A percentile compares a stretch with the other conserved stretches of the same genome.
Conservation (phyloP, 2,329 filamentous ascomycete genomes). For the Davidsoniella neocaledoniae region DNA sequence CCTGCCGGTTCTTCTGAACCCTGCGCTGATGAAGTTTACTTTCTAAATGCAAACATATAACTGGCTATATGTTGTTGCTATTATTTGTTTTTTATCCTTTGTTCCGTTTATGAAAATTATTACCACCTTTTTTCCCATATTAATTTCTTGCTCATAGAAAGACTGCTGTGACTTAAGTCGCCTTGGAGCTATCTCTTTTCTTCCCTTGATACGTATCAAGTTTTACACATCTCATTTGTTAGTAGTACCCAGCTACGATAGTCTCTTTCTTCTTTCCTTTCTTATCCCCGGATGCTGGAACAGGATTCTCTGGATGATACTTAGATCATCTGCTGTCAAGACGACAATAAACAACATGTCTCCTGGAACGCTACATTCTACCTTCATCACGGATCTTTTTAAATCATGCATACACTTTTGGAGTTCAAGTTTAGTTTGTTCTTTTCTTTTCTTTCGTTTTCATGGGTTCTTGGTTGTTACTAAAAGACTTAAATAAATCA, state of each 20-base stretch:
- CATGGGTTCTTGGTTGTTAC: too few species aligned
- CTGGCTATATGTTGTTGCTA: background rate
- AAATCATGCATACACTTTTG: background rate
- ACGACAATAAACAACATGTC: too few species aligned
- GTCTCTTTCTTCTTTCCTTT: too few species aligned
- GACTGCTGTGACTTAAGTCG: background rate
- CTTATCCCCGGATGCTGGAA: too few species aligned
- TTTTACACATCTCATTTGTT: too few species aligned
- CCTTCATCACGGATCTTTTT: background rate
- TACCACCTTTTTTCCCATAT: background rate
- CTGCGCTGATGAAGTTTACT: constrained; percentile 35
- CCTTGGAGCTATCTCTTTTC: too few species aligned
- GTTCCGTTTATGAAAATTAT: background rate
- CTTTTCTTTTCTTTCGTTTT: background rate
- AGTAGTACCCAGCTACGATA: too few species aligned
- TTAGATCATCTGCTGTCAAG: background rate
- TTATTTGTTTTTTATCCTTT: background rate
- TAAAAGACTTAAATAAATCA: too few species aligned
- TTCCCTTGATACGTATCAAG: too few species aligned
- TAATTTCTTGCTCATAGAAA: background rate
- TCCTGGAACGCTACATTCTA: too few species aligned
- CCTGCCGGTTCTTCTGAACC: constrained; percentile 43
- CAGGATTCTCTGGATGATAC: background rate
- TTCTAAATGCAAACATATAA: constrained; percentile 7
- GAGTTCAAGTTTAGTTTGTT: background rate